These are phyloP conservation scores for Naegleria lovaniensis DNA, from an alignment of 208 protist genomes.

Conservation along the genomic window DNA sequence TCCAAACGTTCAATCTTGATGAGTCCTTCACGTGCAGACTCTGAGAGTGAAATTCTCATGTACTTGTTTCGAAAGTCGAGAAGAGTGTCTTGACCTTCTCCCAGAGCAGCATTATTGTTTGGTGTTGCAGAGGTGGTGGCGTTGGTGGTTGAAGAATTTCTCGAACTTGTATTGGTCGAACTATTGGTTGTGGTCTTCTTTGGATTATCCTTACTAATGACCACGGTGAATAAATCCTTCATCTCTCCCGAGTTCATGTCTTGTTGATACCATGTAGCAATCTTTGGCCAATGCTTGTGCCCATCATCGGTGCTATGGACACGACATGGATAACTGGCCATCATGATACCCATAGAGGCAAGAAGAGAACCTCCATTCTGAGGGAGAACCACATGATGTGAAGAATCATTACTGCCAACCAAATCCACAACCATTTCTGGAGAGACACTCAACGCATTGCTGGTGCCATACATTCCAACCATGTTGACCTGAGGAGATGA, in stretches of 20 bases:
- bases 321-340: background rate
- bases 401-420: too few relatives aligned
- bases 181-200: background rate
- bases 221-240: background rate
- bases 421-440: background rate
- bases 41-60: background rate
- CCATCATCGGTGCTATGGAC: background rate
- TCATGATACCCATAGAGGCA: background rate
- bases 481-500: background rate
- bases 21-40: background rate
- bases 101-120: background rate
- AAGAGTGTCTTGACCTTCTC: background rate
- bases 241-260: background rate
- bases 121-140: background rate
- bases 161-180: background rate
- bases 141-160: too few relatives aligned
- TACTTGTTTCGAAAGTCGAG: background rate
- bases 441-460: background rate
- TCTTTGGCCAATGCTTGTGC: background rate
- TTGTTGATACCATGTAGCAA: background rate
- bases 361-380: background rate
- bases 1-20: background rate
- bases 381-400: too few relatives aligned
- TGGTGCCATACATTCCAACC: background rate
- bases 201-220: background rate